Base-by-base conservation (phyloP, 2,329 filamentous ascomycete species). In the Aaosphaeria pasadenensis region DNA sequence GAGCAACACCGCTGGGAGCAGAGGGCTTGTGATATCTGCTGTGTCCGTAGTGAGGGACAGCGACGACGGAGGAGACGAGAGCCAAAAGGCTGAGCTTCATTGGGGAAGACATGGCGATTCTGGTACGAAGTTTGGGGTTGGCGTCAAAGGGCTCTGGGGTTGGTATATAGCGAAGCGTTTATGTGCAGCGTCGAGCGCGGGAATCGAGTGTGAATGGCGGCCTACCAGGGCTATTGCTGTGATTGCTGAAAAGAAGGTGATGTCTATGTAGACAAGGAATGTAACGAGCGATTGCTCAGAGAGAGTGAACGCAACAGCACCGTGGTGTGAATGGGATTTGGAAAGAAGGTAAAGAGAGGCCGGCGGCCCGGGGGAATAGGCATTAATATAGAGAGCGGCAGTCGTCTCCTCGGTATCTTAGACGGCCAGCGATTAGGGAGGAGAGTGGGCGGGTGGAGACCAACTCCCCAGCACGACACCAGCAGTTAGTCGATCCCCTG, bases 221-320 rank as follows among this genome's bases (percentile, higher is more conserved):
- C 72, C 72, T 60, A 74, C 72, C 72, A 71, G 72, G 71, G 72
- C 72, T 62, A 57, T 61, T 62, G 63, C 63, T 52, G 50, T 54
- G 55, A 52, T 50, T 54, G 55, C 65, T 63, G 41, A 55, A 69
- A 57, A 44, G 61, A 70, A 64, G 61, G 63, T 63, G 56, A 54
- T 56, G 62, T 66, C 58, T 58, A 49, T 40, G 63, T 52, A 59
- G 61, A 57, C 60, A 69, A 62, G 41, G 66, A 66, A 63, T 57
- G 66, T 53, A 70, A 68, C 58, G 73, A 74, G 72, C 72, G 64
- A 70, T 59, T 67, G 70, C 69, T 71, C 65, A 59, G 61, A 68
- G 66, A 55, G 65, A 69, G 55, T 50, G 63, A 64, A 61, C 47
- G 64, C 63, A 61, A 64, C 57, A 63, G 58, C 56, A 60, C 59